These are phyloP conservation scores for Lathyrus aphaca DNA, from an alignment of 306 rosid species.

Conservation along the genomic window DNA sequence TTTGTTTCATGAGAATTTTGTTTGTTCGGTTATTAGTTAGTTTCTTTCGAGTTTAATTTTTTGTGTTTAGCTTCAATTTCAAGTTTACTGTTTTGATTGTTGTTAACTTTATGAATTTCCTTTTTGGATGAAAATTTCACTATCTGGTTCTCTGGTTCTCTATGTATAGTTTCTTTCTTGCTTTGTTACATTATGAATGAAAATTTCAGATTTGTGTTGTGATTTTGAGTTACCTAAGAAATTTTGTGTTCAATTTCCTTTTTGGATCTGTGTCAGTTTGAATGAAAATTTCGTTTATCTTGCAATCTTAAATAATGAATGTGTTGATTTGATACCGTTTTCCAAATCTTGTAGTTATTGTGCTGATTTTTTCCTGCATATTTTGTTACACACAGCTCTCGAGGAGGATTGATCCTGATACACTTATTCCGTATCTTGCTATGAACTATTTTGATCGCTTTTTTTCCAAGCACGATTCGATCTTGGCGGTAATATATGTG, in stretches of 20 bases:
- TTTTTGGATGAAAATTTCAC: background rate
- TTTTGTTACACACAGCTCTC: conserved; percentile 15
- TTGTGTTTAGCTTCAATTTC: background rate
- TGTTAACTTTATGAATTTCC: no score
- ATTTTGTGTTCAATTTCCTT: background rate
- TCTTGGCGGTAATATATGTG: background rate
- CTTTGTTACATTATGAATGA: background rate
- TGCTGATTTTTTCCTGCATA: conserved; percentile 9
- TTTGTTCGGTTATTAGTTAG: background rate
- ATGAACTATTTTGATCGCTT: conserved; percentile 40
- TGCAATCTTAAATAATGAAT: background rate
- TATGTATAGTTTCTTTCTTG: no score
- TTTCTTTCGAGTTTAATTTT: background rate
- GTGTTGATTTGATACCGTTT: background rate
- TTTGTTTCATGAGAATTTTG: background rate
- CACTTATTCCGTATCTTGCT: conserved; percentile 31
- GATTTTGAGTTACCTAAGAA: no score
- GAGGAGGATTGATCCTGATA: background rate
- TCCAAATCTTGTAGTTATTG: background rate
- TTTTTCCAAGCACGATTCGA: background rate
- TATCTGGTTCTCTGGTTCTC: no score
- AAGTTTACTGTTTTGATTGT: no score
- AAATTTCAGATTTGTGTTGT: no score
- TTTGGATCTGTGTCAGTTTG: background rate
- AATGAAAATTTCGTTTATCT: background rate